Evolutionary conservation across 2,329 filamentous ascomycete species (phyloP).

Genomic region (Aspergillus fructus): DNA sequence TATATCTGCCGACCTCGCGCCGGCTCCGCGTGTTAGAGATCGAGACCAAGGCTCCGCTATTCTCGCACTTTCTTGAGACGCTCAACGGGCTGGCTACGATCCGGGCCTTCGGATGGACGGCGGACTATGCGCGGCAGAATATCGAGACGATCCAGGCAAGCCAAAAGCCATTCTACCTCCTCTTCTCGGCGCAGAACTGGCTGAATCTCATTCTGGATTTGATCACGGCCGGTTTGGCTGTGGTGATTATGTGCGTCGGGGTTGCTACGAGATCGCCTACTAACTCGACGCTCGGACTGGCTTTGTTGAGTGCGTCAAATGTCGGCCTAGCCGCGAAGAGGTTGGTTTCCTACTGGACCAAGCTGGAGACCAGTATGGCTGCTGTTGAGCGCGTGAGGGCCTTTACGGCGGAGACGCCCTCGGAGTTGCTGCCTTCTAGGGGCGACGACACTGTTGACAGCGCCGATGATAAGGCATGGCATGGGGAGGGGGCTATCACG

Average conservation of each 20-base stretch:
- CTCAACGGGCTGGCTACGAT: slow-evolving; percentile 15
- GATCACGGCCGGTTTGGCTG: slow-evolving; percentile 10
- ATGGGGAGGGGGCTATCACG: neutral
- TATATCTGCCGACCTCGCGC: slow-evolving; percentile 17
- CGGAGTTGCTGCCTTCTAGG: neutral
- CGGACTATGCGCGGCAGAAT: neutral
- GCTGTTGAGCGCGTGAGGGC: slow-evolving; percentile 1
- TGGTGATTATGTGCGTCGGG: slow-evolving; percentile 10
- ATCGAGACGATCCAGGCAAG: slow-evolving; percentile 11
- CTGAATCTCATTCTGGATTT: slow-evolving; percentile 21
- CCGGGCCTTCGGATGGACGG: slow-evolving; percentile 15
- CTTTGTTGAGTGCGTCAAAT: neutral
- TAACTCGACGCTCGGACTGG: neutral
- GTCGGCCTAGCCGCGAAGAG: neutral
- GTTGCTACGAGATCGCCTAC: neutral
- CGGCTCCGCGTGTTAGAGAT: slow-evolving; percentile 19
- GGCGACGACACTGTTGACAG: neutral
- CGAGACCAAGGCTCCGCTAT: slow-evolving; percentile 18
- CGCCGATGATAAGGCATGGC: neutral
- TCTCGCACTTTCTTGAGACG: slow-evolving; percentile 16
- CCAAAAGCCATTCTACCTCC: slow-evolving; percentile 23
- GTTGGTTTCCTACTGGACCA: neutral
- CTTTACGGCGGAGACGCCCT: neutral
- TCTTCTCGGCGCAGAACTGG: slow-evolving; percentile 24
- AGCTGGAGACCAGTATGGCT: slow-evolving; percentile 1